Conservation (phyloP, 1,284 basidiomycete species). For the Leccinum olivaceoglutinosum region DNA sequence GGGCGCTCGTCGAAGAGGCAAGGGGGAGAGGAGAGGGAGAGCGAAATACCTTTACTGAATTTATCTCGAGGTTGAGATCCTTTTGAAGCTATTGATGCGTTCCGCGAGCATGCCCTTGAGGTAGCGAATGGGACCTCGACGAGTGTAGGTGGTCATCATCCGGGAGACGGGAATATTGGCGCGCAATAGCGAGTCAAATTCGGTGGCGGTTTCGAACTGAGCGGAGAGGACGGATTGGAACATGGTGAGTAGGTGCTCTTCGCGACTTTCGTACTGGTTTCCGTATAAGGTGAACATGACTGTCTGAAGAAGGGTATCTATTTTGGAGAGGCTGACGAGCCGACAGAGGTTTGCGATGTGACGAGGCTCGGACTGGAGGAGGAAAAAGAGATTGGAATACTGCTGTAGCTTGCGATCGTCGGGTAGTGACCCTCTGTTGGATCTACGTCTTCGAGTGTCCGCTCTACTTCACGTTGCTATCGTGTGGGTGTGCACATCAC, state of each 20-base stretch:
- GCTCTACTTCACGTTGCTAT: constrained; percentile 89
- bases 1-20: not conserved
- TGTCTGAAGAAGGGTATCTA: constrained; percentile 97
- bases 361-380: constrained; percentile 94
- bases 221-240: constrained; percentile 97
- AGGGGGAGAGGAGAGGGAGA: not conserved
- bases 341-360: constrained; percentile 96
- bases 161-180: constrained; percentile 98
- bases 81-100: constrained; percentile 96
- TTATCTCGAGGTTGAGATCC: constrained; percentile 97
- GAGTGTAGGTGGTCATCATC: constrained; percentile 99
- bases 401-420: constrained; percentile 92
- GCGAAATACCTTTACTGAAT: constrained; percentile 83
- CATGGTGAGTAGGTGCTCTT: constrained; percentile 99
- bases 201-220: constrained; percentile 97
- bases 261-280: constrained; percentile 98
- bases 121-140: constrained; percentile 95
- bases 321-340: constrained; percentile 94
- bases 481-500: constrained; percentile 6
- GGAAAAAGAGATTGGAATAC: constrained; percentile 98
- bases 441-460: constrained; percentile 92
- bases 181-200: constrained; percentile 94
- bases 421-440: constrained; percentile 84
- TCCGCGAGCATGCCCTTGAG: constrained; percentile 95
- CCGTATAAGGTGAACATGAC: constrained; percentile 99